A percentile compares a stretch with the other conserved stretches of the same genome.
Evolutionary conservation across 2,329 filamentous ascomycete genomes (phyloP).

Genomic region (Penicillium sp.): DNA sequence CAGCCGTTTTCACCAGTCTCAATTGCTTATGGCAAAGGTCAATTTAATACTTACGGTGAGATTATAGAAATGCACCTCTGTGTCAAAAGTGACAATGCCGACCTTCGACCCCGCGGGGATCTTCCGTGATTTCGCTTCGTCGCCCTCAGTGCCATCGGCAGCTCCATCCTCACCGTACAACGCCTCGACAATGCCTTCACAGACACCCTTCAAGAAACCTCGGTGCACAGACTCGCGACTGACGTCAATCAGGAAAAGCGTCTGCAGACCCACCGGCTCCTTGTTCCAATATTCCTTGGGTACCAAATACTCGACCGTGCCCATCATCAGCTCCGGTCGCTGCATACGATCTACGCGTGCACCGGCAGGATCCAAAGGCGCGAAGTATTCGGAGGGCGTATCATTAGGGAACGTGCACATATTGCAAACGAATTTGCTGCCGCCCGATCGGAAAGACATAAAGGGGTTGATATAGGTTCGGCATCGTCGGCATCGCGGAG

Average conservation of each 20-base stretch:
- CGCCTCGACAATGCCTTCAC: slow-evolving; percentile 82
- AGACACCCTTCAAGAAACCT: slow-evolving; percentile 87
- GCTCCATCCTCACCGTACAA: slow-evolving; percentile 73
- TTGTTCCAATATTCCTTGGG: slow-evolving; percentile 99
- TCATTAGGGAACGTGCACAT: slow-evolving; percentile 98
- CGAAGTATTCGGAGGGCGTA: slow-evolving; percentile 88
- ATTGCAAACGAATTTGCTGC: slow-evolving; percentile 97
- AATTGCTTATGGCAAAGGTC: slow-evolving; percentile 24
- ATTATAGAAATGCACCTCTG: slow-evolving; percentile 98
- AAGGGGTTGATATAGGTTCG: slow-evolving; percentile 98
- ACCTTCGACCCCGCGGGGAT: slow-evolving; percentile 83
- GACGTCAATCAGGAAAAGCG: slow-evolving; percentile 91
- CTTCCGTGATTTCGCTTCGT: slow-evolving; percentile 52
- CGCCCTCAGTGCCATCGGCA: slow-evolving; percentile 58
- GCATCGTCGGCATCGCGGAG: slow-evolving; percentile 89
- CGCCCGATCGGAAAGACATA: slow-evolving; percentile 93
- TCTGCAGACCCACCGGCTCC: slow-evolving; percentile 83
- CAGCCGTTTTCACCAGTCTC: neutral
- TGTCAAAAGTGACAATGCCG: slow-evolving; percentile 94
- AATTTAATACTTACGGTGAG: slow-evolving; percentile 69
- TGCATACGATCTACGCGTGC: slow-evolving; percentile 85
- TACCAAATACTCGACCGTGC: slow-evolving; percentile 94
- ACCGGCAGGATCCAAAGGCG: slow-evolving; percentile 84
- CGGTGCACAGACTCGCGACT: slow-evolving; percentile 90
- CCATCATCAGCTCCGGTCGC: slow-evolving; percentile 84